Base-by-base conservation (phyloP, 768 basidiomycete species). In the Mycena vulgaris region DNA sequence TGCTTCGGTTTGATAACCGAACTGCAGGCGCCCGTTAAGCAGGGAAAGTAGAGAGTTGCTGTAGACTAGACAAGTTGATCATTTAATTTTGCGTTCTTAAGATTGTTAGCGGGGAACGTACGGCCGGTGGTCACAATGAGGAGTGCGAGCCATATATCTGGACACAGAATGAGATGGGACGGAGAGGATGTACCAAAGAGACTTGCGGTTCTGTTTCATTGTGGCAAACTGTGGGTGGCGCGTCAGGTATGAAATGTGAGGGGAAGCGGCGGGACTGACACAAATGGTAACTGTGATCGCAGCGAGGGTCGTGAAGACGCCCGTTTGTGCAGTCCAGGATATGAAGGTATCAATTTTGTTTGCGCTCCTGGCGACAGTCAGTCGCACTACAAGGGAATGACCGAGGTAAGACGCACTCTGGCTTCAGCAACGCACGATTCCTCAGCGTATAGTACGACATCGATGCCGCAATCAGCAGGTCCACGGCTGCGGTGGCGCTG, bases 321-420 rank as follows among this genome's bases (percentile, higher is more conserved):
- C 71, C 28, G 71, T 72, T 66, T 69, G 66, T 72, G 33, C 61
- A n/a, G 72, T 70, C 68, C 72, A 73, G 13, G 62, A 60, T 21
- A 63, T 60, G 42, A 73, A 27, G 1, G 47, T 42, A 40, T 72
- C 71, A 7, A 72, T 30, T n/a, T 31, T 61, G 9, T 64, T 68
- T 11, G 28, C 19, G 9, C 25, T 48, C 16, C 59, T 67, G 27
- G 11, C 51, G 2, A 13, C 52, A 49, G 17, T 68, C 21, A 63
- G 33, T 5, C 21, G 37, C 21, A 19, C 3, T 0, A 19, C 14
- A 25, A 66, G 14, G 30, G 23, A 28, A 2, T 19, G n/a, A 52
- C 9, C 21, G 55, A 25, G 5, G 13, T n/a, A 13, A 30, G 17
- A 63, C 70, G 37, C 25, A 72, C 70, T 72, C 62, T n/a, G 31